Conservation (phyloP, 129 eudicot species). For the Arctium lappa region DNA sequence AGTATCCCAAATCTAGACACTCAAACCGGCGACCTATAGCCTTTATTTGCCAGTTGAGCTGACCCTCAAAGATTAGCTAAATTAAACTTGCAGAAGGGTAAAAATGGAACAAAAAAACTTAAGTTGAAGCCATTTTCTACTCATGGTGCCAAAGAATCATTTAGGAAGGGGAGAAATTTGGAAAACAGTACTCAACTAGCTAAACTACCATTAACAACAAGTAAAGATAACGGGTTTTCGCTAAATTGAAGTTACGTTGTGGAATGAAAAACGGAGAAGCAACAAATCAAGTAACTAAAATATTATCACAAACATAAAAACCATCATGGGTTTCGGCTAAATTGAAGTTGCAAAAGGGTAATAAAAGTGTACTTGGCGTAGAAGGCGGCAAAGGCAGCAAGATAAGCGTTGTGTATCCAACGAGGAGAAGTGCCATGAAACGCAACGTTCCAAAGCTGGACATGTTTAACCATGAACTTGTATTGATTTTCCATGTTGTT, state of each 20-base stretch:
- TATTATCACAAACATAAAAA: neutral
- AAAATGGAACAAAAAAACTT: neutral
- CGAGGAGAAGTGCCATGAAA: constrained; percentile 92
- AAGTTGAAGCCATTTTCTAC: neutral
- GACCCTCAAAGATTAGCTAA: neutral
- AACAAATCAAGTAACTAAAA: neutral
- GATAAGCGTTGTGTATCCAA: constrained; percentile 87
- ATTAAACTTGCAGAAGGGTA: neutral
- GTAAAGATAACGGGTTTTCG: neutral
- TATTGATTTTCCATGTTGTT: constrained; percentile 90
- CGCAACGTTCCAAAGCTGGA: constrained; percentile 90
- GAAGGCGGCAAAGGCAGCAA: constrained; percentile 90
- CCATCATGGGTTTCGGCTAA: neutral
- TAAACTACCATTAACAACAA: too few species aligned
- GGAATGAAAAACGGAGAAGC: neutral
- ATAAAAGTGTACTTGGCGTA: constrained; percentile 75
- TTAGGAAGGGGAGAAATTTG: neutral
- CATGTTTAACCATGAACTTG: constrained; percentile 94
- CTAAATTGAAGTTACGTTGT: neutral
- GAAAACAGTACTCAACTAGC: neutral
- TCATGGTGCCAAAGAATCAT: neutral
- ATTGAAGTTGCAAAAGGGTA: neutral
- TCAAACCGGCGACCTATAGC: neutral
- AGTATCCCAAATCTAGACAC: neutral
- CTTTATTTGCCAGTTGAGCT: neutral